Conservation (phyloP, 257 asterid species). For the Fraxinus pennsylvanica region DNA sequence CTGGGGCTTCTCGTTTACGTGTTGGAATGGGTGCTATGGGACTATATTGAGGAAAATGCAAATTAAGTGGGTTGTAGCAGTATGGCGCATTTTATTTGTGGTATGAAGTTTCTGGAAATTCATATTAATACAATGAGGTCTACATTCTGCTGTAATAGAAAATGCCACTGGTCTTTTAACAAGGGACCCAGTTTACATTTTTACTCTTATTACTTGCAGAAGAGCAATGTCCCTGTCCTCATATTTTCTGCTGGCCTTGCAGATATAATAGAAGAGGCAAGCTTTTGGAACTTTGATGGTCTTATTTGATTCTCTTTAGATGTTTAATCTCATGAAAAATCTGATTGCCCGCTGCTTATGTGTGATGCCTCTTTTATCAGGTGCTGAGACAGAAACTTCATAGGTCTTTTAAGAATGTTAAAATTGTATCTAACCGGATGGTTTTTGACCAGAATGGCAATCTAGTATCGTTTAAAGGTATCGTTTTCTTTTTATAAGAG, state of each 20-base stretch:
- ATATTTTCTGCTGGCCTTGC: conserved; percentile 97
- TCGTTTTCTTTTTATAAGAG: conserved; percentile 1
- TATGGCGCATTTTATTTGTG: background rate
- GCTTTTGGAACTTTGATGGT: conserved; percentile 30
- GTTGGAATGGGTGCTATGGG: conserved; percentile 26
- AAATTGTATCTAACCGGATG: conserved; percentile 87
- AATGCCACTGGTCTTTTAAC: conserved; percentile 3
- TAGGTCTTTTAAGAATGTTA: conserved; percentile 78
- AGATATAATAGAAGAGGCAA: conserved; percentile 94
- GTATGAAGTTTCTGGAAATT: background rate
- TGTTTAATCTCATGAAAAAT: background rate
- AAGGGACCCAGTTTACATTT: conserved; percentile 20
- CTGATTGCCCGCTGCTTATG: conserved; percentile 25
- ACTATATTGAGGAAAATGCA: conserved; percentile 3
- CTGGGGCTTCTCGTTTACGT: conserved; percentile 15
- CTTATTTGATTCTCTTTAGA: conserved; percentile 13
- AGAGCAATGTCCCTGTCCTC: conserved; percentile 73
- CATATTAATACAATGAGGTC: conserved; percentile 1
- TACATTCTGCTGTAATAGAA: background rate
- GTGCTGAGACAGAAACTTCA: conserved; percentile 86
- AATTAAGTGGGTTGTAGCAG: background rate
- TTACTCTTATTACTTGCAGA: conserved; percentile 51
- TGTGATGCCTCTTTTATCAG: conserved; percentile 43
- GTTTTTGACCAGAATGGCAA: conserved; percentile 70
- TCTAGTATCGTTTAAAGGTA: conserved; percentile 77